A percentile compares a stretch with the other conserved stretches of the same genome.
These are phyloP conservation scores for Vitis hybrid DNA, from an alignment of 177 flowering plant genomes.

Conservation along the genomic window DNA sequence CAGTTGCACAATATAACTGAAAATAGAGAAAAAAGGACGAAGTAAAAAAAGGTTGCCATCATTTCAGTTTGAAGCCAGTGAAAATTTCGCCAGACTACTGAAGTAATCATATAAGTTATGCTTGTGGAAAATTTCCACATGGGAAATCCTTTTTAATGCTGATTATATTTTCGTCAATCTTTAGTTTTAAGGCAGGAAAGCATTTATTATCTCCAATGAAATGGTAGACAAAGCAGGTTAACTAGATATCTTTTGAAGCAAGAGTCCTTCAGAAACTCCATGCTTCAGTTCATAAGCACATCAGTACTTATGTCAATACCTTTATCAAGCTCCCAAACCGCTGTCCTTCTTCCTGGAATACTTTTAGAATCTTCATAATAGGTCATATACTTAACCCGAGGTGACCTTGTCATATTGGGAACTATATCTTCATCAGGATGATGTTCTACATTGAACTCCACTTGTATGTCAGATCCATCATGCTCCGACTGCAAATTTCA, in stretches of 20 bases:
- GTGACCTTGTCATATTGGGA: conserved; percentile 88
- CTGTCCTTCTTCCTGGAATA: conserved; percentile 78
- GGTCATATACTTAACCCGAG: conserved; percentile 83
- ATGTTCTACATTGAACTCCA: conserved; percentile 76
- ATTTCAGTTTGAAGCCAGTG: not conserved
- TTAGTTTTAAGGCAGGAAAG: no score
- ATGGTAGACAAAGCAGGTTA: not conserved
- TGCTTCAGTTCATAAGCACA: conserved; percentile 1
- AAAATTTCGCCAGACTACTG: not conserved
- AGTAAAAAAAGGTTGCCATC: not conserved
- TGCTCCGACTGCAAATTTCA: conserved; percentile 73
- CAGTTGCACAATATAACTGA: no score
- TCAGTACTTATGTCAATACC: conserved; percentile 31
- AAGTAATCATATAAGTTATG: not conserved
- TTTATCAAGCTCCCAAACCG: conserved; percentile 95
- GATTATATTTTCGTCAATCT: no score
- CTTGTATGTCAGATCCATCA: conserved; percentile 91
- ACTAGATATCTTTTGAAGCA: not conserved
- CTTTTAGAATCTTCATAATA: conserved; percentile 97
- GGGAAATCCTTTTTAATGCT: no score
- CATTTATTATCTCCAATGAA: no score
- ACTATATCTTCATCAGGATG: conserved; percentile 60
- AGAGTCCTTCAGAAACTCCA: conserved; percentile 9
- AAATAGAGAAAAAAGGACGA: no score
- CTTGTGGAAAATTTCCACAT: not conserved